A percentile compares a stretch with the other conserved stretches of the same genome.
Conservation (phyloP, 139 green algal species). For the Tetradesmus lagerheimii region DNA sequence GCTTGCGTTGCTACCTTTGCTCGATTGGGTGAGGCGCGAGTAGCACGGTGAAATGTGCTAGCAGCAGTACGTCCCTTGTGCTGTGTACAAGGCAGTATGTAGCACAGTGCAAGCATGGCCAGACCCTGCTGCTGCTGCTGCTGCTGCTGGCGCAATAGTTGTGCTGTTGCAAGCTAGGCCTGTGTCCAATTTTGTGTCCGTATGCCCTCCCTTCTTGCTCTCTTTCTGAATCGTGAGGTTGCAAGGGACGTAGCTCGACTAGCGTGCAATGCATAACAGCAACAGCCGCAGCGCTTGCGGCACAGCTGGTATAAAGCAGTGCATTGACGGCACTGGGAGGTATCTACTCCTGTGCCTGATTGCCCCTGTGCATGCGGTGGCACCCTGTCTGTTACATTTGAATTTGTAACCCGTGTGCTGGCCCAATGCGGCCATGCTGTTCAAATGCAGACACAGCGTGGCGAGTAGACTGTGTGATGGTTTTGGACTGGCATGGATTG, state of each 20-base stretch:
- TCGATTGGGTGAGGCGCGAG: no score
- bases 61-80: no score
- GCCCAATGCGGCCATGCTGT: not conserved
- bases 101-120: no score
- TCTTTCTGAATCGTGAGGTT: not conserved
- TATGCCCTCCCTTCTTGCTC: not conserved
- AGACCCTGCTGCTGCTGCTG: no score
- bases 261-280: no score
- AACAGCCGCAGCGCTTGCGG: no score
- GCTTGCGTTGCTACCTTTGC: not conserved
- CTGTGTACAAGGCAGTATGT: no score
- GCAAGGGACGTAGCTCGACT: no score
- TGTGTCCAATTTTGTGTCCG: not conserved
- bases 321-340: no score
- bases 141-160: no score
- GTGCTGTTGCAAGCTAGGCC: no score
- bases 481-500: not conserved
- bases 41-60: not conserved
- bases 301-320: no score
- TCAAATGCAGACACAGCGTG: not conserved
- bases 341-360: not conserved
- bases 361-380: not conserved
- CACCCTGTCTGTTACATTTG: not conserved
- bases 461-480: not conserved
- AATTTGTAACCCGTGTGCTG: not conserved